Evolutionary conservation across 345 rosid species (phyloP).

Genomic region (Erodium maritimum): DNA sequence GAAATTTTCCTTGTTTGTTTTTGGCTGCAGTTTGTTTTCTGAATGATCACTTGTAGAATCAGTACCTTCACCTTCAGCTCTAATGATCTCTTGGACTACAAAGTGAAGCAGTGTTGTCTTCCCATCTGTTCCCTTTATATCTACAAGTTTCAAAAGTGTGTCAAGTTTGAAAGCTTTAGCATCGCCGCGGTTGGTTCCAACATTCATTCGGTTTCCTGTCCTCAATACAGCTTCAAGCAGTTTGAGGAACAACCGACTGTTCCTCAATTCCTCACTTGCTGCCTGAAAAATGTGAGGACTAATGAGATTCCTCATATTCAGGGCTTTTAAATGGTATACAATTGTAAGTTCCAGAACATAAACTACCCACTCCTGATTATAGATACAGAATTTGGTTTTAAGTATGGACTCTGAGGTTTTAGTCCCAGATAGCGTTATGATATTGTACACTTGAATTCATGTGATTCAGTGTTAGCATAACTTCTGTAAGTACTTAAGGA

Average conservation of each 20-base stretch:
- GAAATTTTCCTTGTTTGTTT: slow-evolving; percentile 47
- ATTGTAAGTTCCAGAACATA: background rate
- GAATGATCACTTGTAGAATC: slow-evolving; percentile 25
- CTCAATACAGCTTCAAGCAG: slow-evolving; percentile 92
- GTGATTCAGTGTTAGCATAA: background rate
- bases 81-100: slow-evolving; percentile 94
- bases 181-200: slow-evolving; percentile 94
- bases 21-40: slow-evolving; percentile 17
- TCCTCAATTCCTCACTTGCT: slow-evolving; percentile 84
- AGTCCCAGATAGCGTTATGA: too few relatives aligned
- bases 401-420: background rate
- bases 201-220: slow-evolving; percentile 93
- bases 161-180: slow-evolving; percentile 97
- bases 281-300: slow-evolving; percentile 27
- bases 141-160: slow-evolving; percentile 92
- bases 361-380: background rate
- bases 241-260: slow-evolving; percentile 82
- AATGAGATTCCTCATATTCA: background rate
- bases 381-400: too few relatives aligned
- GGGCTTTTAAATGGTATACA: background rate
- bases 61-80: slow-evolving; percentile 48
- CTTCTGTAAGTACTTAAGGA: background rate
- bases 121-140: slow-evolving; percentile 90
- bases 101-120: slow-evolving; percentile 94
- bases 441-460: too few relatives aligned